phyloP scores from a whole-genome alignment of 2,329 filamentous ascomycete genomes.

The Endothia cerciana region DNA sequence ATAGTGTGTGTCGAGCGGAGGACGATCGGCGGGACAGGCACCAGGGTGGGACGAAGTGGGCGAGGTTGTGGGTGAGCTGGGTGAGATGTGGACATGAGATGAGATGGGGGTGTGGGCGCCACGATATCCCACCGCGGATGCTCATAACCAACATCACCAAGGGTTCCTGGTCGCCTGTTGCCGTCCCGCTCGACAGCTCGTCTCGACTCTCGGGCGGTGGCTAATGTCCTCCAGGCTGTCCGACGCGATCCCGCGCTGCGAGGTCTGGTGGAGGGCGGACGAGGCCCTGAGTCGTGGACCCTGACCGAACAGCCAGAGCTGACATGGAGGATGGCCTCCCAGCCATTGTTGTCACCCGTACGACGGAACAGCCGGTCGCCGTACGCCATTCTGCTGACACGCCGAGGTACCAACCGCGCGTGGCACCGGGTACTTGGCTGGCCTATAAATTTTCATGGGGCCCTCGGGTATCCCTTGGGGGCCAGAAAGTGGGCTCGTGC shows the following conservation, averaged over 20 bases:
- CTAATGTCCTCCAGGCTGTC: background rate
- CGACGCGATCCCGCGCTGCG: background rate
- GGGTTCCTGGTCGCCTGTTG: background rate
- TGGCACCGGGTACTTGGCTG: background rate
- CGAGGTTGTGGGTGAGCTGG: slow-evolving; percentile 5
- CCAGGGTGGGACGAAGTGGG: slow-evolving; percentile 13
- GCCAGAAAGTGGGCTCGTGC: slow-evolving; percentile 3
- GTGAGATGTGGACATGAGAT: slow-evolving; percentile 14
- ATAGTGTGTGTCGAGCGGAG: background rate
- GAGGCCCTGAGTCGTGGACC: background rate
- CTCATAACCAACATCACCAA: background rate
- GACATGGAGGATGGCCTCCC: background rate
- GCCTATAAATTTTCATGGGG: background rate
- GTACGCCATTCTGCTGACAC: background rate
- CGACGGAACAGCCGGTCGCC: background rate
- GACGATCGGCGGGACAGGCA: background rate
- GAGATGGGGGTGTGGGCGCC: slow-evolving; percentile 8
- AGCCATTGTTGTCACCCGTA: background rate
- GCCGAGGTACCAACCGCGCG: background rate
- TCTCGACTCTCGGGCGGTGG: background rate
- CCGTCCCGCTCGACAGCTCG: background rate
- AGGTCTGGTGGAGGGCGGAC: background rate
- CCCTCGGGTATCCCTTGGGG: slow-evolving; percentile 3
- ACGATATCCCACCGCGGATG: background rate
- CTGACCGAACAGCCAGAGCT: background rate